phyloP scores from a whole-genome alignment of 2,329 filamentous ascomycete genomes.

The Lizonia empirigonia region DNA sequence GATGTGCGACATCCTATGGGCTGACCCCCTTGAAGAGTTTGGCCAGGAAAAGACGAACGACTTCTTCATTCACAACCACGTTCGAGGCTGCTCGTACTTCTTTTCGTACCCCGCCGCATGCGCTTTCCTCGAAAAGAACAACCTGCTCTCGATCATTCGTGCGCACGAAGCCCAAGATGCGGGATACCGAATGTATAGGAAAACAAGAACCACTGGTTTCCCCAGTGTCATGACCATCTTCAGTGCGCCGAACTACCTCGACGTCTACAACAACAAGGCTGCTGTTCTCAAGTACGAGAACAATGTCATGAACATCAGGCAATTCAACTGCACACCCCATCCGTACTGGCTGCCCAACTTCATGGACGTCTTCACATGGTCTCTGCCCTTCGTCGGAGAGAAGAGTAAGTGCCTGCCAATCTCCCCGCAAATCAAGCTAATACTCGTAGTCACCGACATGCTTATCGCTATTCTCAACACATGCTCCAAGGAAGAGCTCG shows the following conservation, averaged over 20 bases:
- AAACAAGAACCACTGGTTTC: constrained; percentile 96
- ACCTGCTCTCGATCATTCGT: constrained; percentile 92
- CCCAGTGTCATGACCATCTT: constrained; percentile 99
- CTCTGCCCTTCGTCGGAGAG: constrained; percentile 95
- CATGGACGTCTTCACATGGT: constrained; percentile 99
- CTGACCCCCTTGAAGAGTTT: constrained; percentile 96
- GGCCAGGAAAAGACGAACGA: constrained; percentile 98
- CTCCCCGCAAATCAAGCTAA: constrained; percentile 23
- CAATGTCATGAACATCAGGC: constrained; percentile 99
- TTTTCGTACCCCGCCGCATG: constrained; percentile 98
- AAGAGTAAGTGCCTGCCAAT: constrained; percentile 59
- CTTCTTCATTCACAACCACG: constrained; percentile 97
- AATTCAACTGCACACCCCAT: constrained; percentile 99
- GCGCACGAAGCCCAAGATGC: constrained; percentile 98
- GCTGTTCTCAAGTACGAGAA: constrained; percentile 99
- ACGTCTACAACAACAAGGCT: constrained; percentile 99
- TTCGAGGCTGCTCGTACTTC: constrained; percentile 98
- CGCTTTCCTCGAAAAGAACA: constrained; percentile 98
- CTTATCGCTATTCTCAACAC: constrained; percentile 97
- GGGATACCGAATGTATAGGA: constrained; percentile 98
- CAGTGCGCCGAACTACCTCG: constrained; percentile 97
- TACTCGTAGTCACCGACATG: constrained; percentile 80
- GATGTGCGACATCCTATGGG: constrained; percentile 99
- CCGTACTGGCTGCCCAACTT: constrained; percentile 99
- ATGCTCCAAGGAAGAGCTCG: constrained; percentile 96